Evolutionary conservation across 1,139 yeast species (phyloP).

Genomic region (Candida tropicalis): DNA sequence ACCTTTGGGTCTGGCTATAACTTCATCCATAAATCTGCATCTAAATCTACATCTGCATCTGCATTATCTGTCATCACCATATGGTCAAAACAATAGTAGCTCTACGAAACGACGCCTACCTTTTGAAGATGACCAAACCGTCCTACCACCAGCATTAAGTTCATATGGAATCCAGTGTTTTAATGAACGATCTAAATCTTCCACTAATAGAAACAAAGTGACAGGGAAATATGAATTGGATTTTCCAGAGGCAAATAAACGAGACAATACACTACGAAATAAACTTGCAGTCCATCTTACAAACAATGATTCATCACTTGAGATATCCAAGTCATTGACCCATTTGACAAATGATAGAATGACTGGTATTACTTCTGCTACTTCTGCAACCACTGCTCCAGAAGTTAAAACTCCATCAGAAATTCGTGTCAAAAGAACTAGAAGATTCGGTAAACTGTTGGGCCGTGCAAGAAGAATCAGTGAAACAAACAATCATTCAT

Average conservation of each 20-base stretch:
- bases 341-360: constrained; percentile 11
- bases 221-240: constrained; percentile 14
- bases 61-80: constrained; percentile 5
- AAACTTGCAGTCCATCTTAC: constrained; percentile 40
- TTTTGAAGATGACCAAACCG: constrained; percentile 54
- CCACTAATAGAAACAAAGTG: constrained; percentile 12
- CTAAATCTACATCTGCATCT: constrained; percentile 1
- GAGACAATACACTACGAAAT: constrained; percentile 22
- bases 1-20: constrained; percentile 1
- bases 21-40: background rate
- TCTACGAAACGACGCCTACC: constrained; percentile 15
- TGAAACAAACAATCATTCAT: constrained; percentile 12
- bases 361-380: constrained; percentile 6
- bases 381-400: constrained; percentile 10
- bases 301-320: constrained; percentile 14
- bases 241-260: constrained; percentile 18
- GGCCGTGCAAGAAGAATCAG: constrained; percentile 47
- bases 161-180: constrained; percentile 50
- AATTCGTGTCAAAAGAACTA: constrained; percentile 25
- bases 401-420: constrained; percentile 1
- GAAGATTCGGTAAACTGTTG: constrained; percentile 38
- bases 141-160: constrained; percentile 67
- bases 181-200: constrained; percentile 24
- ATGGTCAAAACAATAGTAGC: constrained; percentile 1
- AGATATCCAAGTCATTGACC: constrained; percentile 8